Evolutionary conservation across 805 yeast species (phyloP).

Genomic region (Wickerhamomyces bovis): DNA sequence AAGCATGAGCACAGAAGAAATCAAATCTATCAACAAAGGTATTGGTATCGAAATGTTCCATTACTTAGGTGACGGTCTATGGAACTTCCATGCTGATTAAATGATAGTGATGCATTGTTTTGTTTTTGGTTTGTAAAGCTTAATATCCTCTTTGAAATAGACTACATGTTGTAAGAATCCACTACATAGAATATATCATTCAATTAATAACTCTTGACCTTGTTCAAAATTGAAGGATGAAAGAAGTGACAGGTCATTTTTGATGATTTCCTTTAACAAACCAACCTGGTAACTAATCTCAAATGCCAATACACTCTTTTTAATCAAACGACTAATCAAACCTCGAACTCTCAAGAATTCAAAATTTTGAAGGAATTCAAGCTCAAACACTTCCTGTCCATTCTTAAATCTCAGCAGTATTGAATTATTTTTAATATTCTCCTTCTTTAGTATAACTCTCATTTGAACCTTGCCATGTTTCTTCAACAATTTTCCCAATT

Average conservation of each 20-base stretch:
- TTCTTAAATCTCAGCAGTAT: conserved; percentile 4
- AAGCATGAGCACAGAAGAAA: conserved; percentile 84
- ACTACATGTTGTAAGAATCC: too few species aligned
- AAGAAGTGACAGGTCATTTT: conserved; percentile 21
- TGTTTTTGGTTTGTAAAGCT: neutral
- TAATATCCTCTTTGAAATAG: too few species aligned
- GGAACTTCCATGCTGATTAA: conserved; percentile 54
- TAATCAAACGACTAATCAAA: conserved; percentile 22
- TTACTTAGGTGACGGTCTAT: conserved; percentile 84
- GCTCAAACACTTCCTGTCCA: neutral
- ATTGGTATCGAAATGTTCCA: conserved; percentile 82
- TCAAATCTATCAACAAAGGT: conserved; percentile 76
- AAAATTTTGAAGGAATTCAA: conserved; percentile 23
- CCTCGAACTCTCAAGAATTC: conserved; percentile 33
- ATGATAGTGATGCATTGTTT: conserved; percentile 1
- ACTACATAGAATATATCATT: neutral
- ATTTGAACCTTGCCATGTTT: conserved; percentile 27
- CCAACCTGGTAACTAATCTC: conserved; percentile 21
- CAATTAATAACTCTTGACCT: conserved; percentile 12
- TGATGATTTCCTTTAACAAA: conserved; percentile 15
- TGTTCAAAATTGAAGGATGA: conserved; percentile 18
- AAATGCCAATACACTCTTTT: conserved; percentile 20
- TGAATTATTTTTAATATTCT: neutral
- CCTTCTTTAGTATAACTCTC: neutral
- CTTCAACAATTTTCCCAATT: conserved; percentile 40